phyloP scores from a whole-genome alignment of 208 protist genomes.

The Leishmania amazonensis region DNA sequence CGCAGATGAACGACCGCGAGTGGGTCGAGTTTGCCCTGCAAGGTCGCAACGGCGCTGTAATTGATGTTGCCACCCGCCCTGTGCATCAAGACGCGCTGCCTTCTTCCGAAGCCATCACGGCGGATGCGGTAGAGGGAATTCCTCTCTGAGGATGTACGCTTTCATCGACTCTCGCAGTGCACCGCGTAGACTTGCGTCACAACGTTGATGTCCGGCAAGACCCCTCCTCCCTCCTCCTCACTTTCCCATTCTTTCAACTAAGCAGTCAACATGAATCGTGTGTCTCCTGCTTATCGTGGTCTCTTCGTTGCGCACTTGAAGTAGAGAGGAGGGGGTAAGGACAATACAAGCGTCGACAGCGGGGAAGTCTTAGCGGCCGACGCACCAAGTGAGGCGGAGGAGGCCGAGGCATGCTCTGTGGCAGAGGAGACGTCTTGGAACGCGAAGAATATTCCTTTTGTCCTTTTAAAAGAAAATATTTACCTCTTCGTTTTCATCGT shows the following conservation, averaged over 20 bases:
- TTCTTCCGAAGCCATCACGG: conserved; percentile 4
- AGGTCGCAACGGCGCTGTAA: conserved; percentile 1
- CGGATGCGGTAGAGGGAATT: conserved; percentile 15
- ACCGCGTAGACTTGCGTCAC: neutral
- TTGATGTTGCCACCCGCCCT: neutral
- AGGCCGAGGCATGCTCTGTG: neutral
- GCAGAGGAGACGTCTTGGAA: neutral
- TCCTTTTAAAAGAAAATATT: neutral
- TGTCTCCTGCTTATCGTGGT: neutral
- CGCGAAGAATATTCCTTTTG: neutral
- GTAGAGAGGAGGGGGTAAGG: neutral
- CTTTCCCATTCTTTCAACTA: neutral
- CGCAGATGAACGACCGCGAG: conserved; percentile 53
- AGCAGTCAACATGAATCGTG: neutral
- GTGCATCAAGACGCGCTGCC: conserved; percentile 17
- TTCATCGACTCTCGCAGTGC: neutral
- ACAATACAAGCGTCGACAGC: neutral
- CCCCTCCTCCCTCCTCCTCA: neutral
- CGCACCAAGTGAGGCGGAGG: neutral
- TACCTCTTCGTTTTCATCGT: neutral
- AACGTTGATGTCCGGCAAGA: neutral
- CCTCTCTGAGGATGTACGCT: conserved; percentile 1
- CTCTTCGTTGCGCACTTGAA: neutral
- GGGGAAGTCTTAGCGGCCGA: neutral
- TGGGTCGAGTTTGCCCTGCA: conserved; percentile 40